Conservation (phyloP, 345 rosid species). For the Gynandropsis gynandra region DNA sequence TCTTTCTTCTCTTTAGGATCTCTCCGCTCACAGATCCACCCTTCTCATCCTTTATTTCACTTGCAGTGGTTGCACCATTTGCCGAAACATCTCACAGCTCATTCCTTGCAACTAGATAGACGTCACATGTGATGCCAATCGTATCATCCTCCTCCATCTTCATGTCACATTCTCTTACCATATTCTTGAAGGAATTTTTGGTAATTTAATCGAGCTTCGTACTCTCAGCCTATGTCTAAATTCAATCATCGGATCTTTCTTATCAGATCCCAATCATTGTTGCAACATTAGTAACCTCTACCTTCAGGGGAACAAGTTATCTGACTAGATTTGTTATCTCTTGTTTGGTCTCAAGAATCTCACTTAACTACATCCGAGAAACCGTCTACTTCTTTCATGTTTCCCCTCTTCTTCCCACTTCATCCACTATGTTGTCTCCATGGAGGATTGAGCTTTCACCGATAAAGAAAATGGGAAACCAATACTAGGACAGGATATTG, state of each 20-base stretch:
- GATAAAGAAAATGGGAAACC: no score
- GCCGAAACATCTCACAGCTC: conserved; percentile 45
- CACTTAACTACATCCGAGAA: conserved; percentile 52
- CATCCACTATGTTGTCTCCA: no score
- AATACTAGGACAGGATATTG: no score
- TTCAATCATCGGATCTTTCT: conserved; percentile 48
- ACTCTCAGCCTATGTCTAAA: conserved; percentile 82
- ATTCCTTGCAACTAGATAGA: conserved; percentile 85
- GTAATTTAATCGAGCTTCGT: conserved; percentile 65
- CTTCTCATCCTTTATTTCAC: conserved; percentile 68
- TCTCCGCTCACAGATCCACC: conserved; percentile 66
- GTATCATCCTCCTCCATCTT: conserved; percentile 61
- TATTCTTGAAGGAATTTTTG: conserved; percentile 58
- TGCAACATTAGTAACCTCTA: conserved; percentile 54
- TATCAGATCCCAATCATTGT: conserved; percentile 67
- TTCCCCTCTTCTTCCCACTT: no score
- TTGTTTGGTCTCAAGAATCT: conserved; percentile 47
- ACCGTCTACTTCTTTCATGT: no score
- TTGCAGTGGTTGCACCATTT: conserved; percentile 69
- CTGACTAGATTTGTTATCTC: conserved; percentile 63
- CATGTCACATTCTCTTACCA: conserved; percentile 67
- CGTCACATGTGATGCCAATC: conserved; percentile 48
- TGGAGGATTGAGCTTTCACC: no score
- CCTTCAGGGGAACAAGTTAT: conserved; percentile 71
- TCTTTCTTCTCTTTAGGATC: conserved; percentile 43